phyloP scores from a whole-genome alignment of 306 rosid species.

The Potentilla sterilis region DNA sequence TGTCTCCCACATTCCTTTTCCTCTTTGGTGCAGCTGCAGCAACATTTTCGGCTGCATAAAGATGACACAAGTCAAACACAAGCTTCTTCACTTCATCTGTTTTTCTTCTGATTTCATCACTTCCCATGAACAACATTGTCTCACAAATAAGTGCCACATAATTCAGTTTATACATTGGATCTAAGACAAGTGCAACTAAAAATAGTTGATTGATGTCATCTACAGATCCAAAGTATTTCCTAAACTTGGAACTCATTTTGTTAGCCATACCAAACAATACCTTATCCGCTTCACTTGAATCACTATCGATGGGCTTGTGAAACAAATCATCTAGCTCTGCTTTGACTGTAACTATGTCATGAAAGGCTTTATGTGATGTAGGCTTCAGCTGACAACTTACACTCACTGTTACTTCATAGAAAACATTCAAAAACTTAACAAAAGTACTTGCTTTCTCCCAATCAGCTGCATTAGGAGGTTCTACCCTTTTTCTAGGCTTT shows the following conservation, averaged over 20 bases:
- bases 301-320: not conserved
- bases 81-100: not conserved
- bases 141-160: too few relatives aligned
- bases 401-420: too few relatives aligned
- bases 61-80: not conserved
- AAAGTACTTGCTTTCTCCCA: not conserved
- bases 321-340: not conserved
- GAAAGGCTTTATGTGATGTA: not conserved
- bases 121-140: not conserved
- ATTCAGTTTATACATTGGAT: too few relatives aligned
- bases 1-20: not conserved
- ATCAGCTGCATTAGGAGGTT: not conserved
- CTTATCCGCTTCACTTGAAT: not conserved
- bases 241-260: not conserved
- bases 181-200: too few relatives aligned
- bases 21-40: not conserved
- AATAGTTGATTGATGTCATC: not conserved
- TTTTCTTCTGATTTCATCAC: not conserved
- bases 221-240: not conserved
- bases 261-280: not conserved
- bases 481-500: not conserved
- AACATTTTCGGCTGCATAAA: not conserved
- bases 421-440: not conserved
- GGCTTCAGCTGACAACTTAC: not conserved
- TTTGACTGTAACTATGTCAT: not conserved